Evolutionary conservation across 2,329 filamentous ascomycete species (phyloP).

Genomic region (Stagonosporopsis cucurbitacearum): DNA sequence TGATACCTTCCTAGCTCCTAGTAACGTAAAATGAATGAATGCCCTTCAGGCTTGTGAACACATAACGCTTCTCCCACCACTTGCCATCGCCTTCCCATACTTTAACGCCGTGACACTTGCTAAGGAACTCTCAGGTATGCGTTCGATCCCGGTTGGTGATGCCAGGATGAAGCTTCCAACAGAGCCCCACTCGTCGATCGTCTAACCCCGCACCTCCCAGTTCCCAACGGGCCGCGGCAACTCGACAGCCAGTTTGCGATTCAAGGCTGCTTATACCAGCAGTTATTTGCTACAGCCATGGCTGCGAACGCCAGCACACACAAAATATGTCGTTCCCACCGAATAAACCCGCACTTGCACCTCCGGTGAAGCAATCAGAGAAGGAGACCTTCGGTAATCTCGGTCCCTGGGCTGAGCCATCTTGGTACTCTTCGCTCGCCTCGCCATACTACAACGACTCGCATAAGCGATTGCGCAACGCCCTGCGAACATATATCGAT

Average conservation of each 20-base stretch:
- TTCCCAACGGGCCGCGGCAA: constrained; percentile 18
- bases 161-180: constrained; percentile 10
- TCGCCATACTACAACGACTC: constrained; percentile 69
- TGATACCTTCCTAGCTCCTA: constrained; percentile 25
- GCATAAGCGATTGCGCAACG: constrained; percentile 64
- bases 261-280: constrained; percentile 2
- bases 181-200: constrained; percentile 12
- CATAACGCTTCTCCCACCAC: neutral
- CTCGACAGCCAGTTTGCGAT: neutral
- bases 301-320: neutral
- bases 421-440: constrained; percentile 56
- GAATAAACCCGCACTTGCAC: constrained; percentile 16
- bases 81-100: neutral
- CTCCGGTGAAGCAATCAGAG: constrained; percentile 31
- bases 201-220: constrained; percentile 13
- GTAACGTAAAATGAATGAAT: constrained; percentile 30
- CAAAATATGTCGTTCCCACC: constrained; percentile 20
- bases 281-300: neutral
- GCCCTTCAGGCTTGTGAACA: constrained; percentile 10
- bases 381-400: constrained; percentile 45
- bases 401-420: constrained; percentile 55
- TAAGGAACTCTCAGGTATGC: constrained; percentile 1
- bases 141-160: constrained; percentile 5
- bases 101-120: neutral
- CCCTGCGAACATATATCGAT: constrained; percentile 66